Base-by-base conservation (phyloP, 768 basidiomycete species). In the Xerocomellus intermedius region DNA sequence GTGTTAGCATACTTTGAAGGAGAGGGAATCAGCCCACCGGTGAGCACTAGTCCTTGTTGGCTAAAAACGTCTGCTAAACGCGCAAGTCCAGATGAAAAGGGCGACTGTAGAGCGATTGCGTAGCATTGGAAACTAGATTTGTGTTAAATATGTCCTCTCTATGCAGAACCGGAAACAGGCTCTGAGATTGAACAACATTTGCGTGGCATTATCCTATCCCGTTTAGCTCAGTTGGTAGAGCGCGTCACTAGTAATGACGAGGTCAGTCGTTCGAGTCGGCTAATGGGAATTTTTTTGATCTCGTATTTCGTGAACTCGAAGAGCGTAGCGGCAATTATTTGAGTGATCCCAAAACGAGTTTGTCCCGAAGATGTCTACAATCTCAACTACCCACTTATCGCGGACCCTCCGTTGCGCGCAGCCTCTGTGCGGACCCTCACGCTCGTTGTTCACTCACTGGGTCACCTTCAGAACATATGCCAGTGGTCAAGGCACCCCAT, bases 1-100 rank as follows among this genome's bases (percentile, higher is more conserved):
- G 73, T 90, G 13, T 67, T 87, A 48, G 82, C 88, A 44, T 92
- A 91, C 65, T 89, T 91, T 64, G 85, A 87, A 52, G 83, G 81
- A 28, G 72, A 79, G 26, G 85, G 83, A 10, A 79, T 86, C 14
- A 91, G 89, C 67, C 87, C 88, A 37, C 75, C 84, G 49, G 89
- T 90, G 62, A 63, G 86, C 76, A 47, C 10, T 3, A 16, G 22
- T 42, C 45, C 16, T 19, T 21, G 4, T 28, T 28, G 12, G 37
- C 12, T 7, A 12, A 19, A 44, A 42, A 5, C 12, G 13, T 33
- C 24, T 35, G 32, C 52, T 58, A n/a, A 57, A 38, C 17, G n/a
- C 5, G 6, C 38, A 19, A 35, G n/a, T 22, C 9, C 26, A 73
- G 71, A 61, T 73, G 62, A 73, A 73, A 55, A 66, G 53, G 51